Evolutionary conservation across 805 yeast species (phyloP).

Genomic region (Lachancea nothofagi): DNA sequence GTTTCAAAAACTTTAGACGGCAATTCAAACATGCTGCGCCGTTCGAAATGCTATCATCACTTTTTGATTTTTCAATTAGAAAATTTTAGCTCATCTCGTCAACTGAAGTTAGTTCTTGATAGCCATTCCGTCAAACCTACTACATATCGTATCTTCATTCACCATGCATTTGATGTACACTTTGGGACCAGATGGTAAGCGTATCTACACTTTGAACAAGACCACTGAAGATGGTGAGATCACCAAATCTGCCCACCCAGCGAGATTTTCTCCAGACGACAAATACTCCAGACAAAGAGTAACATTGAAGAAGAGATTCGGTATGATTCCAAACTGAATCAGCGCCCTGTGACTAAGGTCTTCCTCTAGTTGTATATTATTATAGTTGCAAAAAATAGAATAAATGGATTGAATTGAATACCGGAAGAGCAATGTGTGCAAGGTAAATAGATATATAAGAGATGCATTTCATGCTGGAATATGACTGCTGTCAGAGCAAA

Average conservation of each 20-base stretch:
- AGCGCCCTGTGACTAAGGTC: conserved; percentile 23
- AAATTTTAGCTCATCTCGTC: neutral
- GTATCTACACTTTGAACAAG: conserved; percentile 89
- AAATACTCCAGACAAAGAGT: conserved; percentile 99
- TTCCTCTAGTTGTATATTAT: conserved; percentile 4
- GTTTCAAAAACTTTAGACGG: neutral
- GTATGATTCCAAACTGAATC: conserved; percentile 76
- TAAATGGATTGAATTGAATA: conserved; percentile 8
- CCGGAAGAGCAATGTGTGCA: neutral
- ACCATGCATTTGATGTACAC: conserved; percentile 98
- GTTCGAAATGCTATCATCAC: neutral
- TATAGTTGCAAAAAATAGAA: neutral
- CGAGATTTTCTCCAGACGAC: conserved; percentile 99
- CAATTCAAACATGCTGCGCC: neutral
- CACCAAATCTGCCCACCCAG: conserved; percentile 99
- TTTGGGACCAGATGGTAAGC: conserved; percentile 87
- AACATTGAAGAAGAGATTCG: conserved; percentile 90
- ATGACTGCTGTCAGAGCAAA: too few species aligned
- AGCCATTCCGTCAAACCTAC: too few species aligned
- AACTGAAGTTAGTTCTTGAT: neutral
- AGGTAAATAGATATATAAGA: neutral
- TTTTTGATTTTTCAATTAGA: neutral
- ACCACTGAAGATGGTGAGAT: conserved; percentile 79
- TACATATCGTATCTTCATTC: too few species aligned
- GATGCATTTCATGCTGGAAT: too few species aligned